Base-by-base conservation (phyloP, 75 land plant genomes). In the Isoetes taiwanensis region DNA sequence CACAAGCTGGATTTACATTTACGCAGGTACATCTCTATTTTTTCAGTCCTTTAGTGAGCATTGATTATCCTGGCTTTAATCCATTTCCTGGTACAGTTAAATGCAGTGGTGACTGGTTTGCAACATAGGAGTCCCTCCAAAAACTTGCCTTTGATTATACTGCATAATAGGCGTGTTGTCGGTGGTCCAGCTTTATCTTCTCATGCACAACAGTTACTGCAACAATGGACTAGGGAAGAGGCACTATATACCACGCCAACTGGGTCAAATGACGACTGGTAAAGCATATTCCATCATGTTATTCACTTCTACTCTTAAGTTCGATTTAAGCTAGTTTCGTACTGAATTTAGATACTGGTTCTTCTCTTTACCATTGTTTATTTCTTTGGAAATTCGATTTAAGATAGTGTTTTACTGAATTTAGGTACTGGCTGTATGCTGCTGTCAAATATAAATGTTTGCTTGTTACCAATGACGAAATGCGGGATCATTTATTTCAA, bases 381-480 rank as follows among this genome's bases (percentile, higher is more conserved):
- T 48, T 19, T 12, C 11, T 19, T 19, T 19, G 17, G 11, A 37
- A 9, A 37, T 9, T 37, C 12, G 39, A 37, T 9, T 37, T 14
- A 37, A 9, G 57, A 9, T 55, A 37, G 5, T 10, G 10, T 29
- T 43, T 12, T 35, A 2, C 28, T 14, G 2, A 23, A 19, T 56
- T 6, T 74, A 93, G 98, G 98, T 93, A 93, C 65, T 93, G 95
- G 95, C 58, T 84, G n/a, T 93, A 84, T 73, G 95, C 98, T 43
- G 95, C 98, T 30, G 95, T 93, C 14, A 84, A 68, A 41, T 76
- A 74, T 35, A 81, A 76, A 39, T 84, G 75, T 50, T 60, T 93
- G 61, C 77, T 93, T 54, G 96, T 93, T 14, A 93, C 94, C 53
- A 93, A 93, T 79, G 98, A 93, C 74, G 90, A 87, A 64, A 87